phyloP scores from a whole-genome alignment of 202 grass and related monocot species.

The Schoenoplectus triqueter region DNA sequence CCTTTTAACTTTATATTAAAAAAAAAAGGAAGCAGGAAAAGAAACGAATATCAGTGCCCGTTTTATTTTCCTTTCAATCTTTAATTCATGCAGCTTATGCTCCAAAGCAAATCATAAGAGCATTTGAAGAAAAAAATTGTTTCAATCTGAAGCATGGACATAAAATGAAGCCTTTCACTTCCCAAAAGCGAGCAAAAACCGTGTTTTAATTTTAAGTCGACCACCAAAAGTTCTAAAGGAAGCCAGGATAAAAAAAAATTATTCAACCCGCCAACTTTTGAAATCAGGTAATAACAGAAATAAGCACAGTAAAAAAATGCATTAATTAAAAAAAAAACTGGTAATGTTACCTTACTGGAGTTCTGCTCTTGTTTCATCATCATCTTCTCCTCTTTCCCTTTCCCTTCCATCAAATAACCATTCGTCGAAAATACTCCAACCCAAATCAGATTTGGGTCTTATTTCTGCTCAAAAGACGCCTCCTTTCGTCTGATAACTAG shows the following conservation, averaged over 20 bases:
- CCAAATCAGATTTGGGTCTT: constrained; percentile 28
- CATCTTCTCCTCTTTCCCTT: constrained; percentile 45
- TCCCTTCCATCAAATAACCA: constrained; percentile 35
- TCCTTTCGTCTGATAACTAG: background rate
- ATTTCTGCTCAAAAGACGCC: background rate
- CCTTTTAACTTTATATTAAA: background rate
- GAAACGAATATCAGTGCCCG: background rate
- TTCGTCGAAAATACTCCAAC: constrained; percentile 23
- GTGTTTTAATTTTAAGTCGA: constrained; percentile 20
- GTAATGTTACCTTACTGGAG: constrained; percentile 31
- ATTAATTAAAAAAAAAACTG: constrained; percentile 8
- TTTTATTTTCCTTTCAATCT: background rate
- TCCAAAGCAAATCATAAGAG: background rate
- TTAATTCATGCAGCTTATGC: background rate
- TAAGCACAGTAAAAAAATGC: background rate
- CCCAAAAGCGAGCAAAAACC: background rate
- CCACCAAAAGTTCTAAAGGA: constrained; percentile 10
- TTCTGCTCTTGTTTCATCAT: constrained; percentile 42
- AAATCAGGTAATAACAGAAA: background rate
- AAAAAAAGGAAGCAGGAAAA: background rate
- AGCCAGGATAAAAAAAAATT: constrained; percentile 19
- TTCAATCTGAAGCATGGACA: background rate
- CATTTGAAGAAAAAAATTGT: background rate
- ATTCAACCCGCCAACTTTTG: background rate
- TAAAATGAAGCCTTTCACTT: background rate